Base-by-base conservation (phyloP, 208 protist genomes). In the Leishmania major region DNA sequence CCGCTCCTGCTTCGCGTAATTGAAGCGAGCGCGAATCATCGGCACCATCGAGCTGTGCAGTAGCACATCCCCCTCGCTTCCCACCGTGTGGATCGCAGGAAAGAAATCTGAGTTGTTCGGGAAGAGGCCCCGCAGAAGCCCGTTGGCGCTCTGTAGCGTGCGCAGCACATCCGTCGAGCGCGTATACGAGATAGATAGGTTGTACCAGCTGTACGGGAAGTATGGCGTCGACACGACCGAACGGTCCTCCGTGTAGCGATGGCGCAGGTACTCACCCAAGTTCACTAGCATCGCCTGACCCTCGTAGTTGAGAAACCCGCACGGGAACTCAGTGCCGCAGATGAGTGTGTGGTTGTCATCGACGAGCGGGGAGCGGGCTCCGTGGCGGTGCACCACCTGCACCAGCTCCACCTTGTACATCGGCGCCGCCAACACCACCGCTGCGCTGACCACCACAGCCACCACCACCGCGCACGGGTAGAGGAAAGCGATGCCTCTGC, bases 351-450 rank as follows among this genome's bases (percentile, higher is more conserved):
- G n/a, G 81, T 94, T 92, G 77, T 78, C 10, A 22, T 49, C n/a
- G 6, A 85, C 77, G 28, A 87, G n/a, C 51, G 89, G 55, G 1
- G 80, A 70, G 40, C 91, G 91, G 35, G 89, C 87, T 37, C 91
- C 91, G 79, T 94, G 91, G 64, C 91, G 91, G 77, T 94, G 91
- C 49, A 91, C 78, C 37, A 92, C 55, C 87, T 93, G 90, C 67
- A 91, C 79, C 66, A 86, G 53, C 81, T 87, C 80, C 64, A 87
- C 74, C 77, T 83, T 87, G 80, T 84, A 87, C 75, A 62, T 17
- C 13, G 77, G 82, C 47, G 72, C 74, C 15, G 82, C 82, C 60
- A 62, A 67, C 17, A 79, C 82, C 25, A 82, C 51, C 8, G 57
- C 71, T 15, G 47, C 45, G 49, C 78, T 40, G 59, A 40, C 47